A percentile compares a stretch with the other conserved stretches of the same genome.
phyloP scores from a whole-genome alignment of 139 green algal species.

The Trebouxia sp. region DNA sequence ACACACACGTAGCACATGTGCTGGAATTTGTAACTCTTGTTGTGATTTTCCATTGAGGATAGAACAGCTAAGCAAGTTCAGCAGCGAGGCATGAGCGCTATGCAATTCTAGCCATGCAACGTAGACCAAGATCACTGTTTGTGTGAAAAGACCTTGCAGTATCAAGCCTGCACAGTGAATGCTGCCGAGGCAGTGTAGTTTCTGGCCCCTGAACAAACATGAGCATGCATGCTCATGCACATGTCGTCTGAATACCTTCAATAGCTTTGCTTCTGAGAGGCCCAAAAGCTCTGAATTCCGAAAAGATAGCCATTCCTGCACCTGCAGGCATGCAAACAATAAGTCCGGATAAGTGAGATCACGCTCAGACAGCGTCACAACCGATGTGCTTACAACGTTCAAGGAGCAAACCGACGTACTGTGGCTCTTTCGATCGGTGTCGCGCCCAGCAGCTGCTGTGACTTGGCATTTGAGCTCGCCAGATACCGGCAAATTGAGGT shows the following conservation, averaged over 20 bases:
- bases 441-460: not conserved
- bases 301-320: conserved; percentile 50
- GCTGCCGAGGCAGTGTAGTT: not conserved
- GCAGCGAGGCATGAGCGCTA: not conserved
- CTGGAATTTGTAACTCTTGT: no score
- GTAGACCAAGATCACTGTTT: not conserved
- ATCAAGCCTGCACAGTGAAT: not conserved
- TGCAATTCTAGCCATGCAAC: not conserved
- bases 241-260: no score
- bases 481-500: not conserved
- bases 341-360: not conserved
- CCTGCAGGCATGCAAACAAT: not conserved
- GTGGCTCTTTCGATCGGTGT: not conserved
- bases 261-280: conserved; percentile 40
- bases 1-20: no score
- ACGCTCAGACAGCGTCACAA: not conserved
- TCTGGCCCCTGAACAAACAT: not conserved
- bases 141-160: not conserved
- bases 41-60: no score
- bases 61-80: no score
- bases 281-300: conserved; percentile 32
- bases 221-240: no score
- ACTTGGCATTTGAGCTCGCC: not conserved
- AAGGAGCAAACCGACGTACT: not conserved
- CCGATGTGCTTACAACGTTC: not conserved